phyloP scores from a whole-genome alignment of 139 green algal genomes.

The Zygnema cylindricum region DNA sequence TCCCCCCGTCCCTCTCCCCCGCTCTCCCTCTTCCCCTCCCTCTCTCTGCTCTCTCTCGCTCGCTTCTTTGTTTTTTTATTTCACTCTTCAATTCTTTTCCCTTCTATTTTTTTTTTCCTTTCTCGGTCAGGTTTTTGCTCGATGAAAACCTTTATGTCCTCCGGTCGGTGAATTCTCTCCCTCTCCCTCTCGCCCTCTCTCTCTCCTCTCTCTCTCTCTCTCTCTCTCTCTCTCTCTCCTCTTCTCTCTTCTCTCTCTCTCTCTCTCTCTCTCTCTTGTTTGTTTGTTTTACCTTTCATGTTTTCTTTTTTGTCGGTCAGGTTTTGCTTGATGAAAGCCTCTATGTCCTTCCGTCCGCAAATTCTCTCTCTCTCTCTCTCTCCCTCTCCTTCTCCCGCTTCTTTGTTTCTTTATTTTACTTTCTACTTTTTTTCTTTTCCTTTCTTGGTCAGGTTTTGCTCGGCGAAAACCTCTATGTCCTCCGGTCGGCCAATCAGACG shows the following conservation, averaged over 20 bases:
- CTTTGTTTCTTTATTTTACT: neutral
- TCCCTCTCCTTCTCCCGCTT: neutral
- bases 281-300: neutral
- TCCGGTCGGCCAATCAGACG: constrained; percentile 10
- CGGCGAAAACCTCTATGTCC: neutral
- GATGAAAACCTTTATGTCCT: too few species aligned
- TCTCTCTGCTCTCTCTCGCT: too few species aligned
- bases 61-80: too few species aligned
- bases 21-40: too few species aligned
- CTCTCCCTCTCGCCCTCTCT: neutral
- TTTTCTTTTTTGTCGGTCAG: neutral
- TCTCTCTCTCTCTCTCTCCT: neutral
- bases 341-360: neutral
- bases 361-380: constrained; percentile 4
- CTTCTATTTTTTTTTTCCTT: too few species aligned
- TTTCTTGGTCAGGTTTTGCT: constrained; percentile 2
- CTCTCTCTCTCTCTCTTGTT: neutral
- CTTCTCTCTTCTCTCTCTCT: neutral
- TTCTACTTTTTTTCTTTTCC: neutral
- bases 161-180: constrained; percentile 8
- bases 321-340: constrained; percentile 6
- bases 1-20: too few species aligned
- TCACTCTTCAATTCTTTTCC: too few species aligned
- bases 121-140: too few species aligned
- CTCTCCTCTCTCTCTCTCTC: neutral